Percentiles rank a stretch among this genome's conserved stretches.
These are phyloP conservation scores for Glarea lozoyensis DNA, from an alignment of 495 filamentous ascomycete genomes.

Conservation along the genomic window DNA sequence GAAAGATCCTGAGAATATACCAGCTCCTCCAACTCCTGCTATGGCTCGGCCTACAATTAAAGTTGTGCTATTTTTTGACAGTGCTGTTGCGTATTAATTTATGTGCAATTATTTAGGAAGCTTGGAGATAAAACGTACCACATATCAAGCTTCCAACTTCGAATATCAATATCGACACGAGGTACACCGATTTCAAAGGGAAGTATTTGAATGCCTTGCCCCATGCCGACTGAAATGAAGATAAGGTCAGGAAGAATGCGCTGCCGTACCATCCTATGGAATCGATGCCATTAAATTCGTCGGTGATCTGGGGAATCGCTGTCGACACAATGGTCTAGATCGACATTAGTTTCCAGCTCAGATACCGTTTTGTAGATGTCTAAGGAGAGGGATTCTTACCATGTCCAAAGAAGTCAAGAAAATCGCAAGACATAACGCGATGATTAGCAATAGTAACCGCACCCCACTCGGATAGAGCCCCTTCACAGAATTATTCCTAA, in stretches of 20 bases:
- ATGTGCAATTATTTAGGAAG: not conserved
- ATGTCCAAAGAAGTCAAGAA: not conserved
- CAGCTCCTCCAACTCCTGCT: conserved; percentile 39
- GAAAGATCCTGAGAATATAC: conserved; percentile 41
- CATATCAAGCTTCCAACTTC: conserved; percentile 48
- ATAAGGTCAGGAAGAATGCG: conserved; percentile 41
- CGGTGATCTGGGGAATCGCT: conserved; percentile 41
- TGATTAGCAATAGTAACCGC: not conserved
- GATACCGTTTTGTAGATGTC: not conserved
- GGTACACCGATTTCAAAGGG: conserved; percentile 36
- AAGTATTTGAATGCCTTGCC: conserved; percentile 21
- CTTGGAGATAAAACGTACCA: conserved; percentile 16
- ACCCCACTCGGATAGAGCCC: not conserved
- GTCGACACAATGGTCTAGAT: conserved; percentile 42
- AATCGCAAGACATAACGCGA: not conserved
- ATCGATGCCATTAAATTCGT: conserved; percentile 33
- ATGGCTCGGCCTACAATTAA: conserved; percentile 48
- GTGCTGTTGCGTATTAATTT: conserved; percentile 13
- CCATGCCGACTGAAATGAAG: conserved; percentile 34
- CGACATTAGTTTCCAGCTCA: not conserved
- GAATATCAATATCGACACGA: conserved; percentile 37
- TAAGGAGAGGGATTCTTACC: not conserved
- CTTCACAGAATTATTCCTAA: too few relatives aligned
- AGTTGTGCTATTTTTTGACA: conserved; percentile 36
- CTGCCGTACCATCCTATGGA: conserved; percentile 47